These are phyloP conservation scores for Hyaloscypha hepaticicola DNA, from an alignment of 495 filamentous ascomycete genomes.

Conservation along the genomic window DNA sequence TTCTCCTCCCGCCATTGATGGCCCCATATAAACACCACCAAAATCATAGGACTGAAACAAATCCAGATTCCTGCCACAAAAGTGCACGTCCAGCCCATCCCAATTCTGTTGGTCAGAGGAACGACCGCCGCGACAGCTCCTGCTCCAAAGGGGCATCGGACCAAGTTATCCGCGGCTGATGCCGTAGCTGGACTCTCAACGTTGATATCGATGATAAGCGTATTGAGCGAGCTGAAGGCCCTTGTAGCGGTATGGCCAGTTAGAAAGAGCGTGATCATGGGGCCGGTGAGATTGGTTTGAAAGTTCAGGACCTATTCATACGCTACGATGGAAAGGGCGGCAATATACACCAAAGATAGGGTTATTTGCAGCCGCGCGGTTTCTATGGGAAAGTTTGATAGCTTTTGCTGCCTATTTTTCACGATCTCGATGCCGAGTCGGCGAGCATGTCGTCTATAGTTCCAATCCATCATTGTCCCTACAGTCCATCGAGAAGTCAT, in stretches of 20 bases:
- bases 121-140: not conserved
- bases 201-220: slow-evolving; percentile 36
- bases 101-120: not conserved
- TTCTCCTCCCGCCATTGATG: slow-evolving; percentile 41
- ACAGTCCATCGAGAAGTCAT: slow-evolving; percentile 54
- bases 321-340: slow-evolving; percentile 8
- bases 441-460: slow-evolving; percentile 35
- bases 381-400: slow-evolving; percentile 60
- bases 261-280: slow-evolving; percentile 12
- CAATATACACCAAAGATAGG: slow-evolving; percentile 43
- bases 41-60: slow-evolving; percentile 1
- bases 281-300: slow-evolving; percentile 5
- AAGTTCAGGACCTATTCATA: slow-evolving; percentile 16
- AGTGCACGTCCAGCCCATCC: slow-evolving; percentile 43
- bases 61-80: slow-evolving; percentile 44
- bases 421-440: slow-evolving; percentile 39
- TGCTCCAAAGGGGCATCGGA: slow-evolving; percentile 1
- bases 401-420: slow-evolving; percentile 45
- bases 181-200: slow-evolving; percentile 27
- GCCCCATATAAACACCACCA: slow-evolving; percentile 38
- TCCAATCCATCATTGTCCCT: not conserved
- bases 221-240: slow-evolving; percentile 16
- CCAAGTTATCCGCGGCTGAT: slow-evolving; percentile 10
- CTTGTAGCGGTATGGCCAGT: slow-evolving; percentile 35
- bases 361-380: slow-evolving; percentile 54